Evolutionary conservation across 2,329 filamentous ascomycete genomes (phyloP).

Genomic region (Aspergillus awamori): DNA sequence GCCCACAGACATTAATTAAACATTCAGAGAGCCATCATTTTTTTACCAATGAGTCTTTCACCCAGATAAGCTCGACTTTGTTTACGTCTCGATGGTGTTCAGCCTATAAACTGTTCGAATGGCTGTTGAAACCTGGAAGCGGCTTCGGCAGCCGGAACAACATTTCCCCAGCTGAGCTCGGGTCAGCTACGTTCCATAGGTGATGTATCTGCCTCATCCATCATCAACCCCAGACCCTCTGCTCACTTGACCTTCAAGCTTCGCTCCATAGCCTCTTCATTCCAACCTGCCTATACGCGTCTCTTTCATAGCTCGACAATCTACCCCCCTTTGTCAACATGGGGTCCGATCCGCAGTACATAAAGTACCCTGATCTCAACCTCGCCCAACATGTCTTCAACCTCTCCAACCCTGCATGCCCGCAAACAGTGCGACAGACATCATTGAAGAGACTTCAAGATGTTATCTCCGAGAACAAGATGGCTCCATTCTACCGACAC

Average conservation of each 20-base stretch:
- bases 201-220: slow-evolving; percentile 27
- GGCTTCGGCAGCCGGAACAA: slow-evolving; percentile 32
- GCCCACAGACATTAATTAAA: too few species aligned
- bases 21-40: too few species aligned
- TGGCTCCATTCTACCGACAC: slow-evolving; percentile 68
- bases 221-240: slow-evolving; percentile 20
- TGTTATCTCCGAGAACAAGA: slow-evolving; percentile 66
- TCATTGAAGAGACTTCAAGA: slow-evolving; percentile 65
- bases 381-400: slow-evolving; percentile 70
- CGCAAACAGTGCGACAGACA: slow-evolving; percentile 55
- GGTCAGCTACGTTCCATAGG: slow-evolving; percentile 27
- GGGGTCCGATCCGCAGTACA: slow-evolving; percentile 66
- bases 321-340: slow-evolving; percentile 48
- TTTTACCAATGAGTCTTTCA: too few species aligned
- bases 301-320: not conserved
- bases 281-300: slow-evolving; percentile 10
- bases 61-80: not conserved
- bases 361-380: slow-evolving; percentile 65
- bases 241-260: slow-evolving; percentile 21
- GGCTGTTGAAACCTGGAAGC: not conserved
- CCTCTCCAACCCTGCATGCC: slow-evolving; percentile 63
- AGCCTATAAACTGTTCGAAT: not conserved
- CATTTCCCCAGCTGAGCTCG: slow-evolving; percentile 41
- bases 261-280: slow-evolving; percentile 13
- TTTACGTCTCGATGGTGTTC: not conserved